Base-by-base conservation (phyloP, 169 alveolate genomes). In the Cryptosporidium ubiquitum region DNA sequence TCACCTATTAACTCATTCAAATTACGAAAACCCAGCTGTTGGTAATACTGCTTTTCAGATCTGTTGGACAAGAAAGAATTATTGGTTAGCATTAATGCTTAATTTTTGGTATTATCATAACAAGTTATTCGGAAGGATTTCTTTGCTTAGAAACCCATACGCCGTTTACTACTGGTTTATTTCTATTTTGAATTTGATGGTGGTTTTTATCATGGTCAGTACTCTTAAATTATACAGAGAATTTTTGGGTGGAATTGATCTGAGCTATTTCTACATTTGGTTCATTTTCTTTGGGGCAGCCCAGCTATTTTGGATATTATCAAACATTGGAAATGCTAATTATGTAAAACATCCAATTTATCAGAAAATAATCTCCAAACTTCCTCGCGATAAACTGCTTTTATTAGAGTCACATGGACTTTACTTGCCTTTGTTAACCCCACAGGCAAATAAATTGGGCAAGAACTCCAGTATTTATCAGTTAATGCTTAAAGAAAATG, bases 131-230 rank as follows among this genome's bases (percentile, higher is more conserved):
- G 94, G 94, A 66, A 85, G 64, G 20, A 86, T 91, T 52, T 68
- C 92, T 31, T 51, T 85, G 40, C 70, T 93, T 61, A 86, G 89
- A 85, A 91, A 91, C n/a, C 86, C 91, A 55, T 93, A 93, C 84
- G 95, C 94, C 18, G 68, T 85, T 23, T 91, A 91, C 51, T 93
- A 93, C 49, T 93, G 96, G 96, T 84, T 85, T 69, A 73, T 92
- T 70, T 85, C 95, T 37, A 29, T 93, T 35, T 49, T 91, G 49
- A 93, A 93, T 66, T 40, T 93, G 16, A 58, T 79, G 33, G 68
- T 93, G n/a, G 89, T 58, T 37, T 42, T 60, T 42, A 79, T 79
- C 20, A 79, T 79, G 89, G 61, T 58, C 23, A 79, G 68, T 44
- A 79, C 89, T 14, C 68, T 79, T 16, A 79, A 64, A 33, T 9